Conservation (phyloP, 176 grass and related monocot species). For the Oryza meyeriana region DNA sequence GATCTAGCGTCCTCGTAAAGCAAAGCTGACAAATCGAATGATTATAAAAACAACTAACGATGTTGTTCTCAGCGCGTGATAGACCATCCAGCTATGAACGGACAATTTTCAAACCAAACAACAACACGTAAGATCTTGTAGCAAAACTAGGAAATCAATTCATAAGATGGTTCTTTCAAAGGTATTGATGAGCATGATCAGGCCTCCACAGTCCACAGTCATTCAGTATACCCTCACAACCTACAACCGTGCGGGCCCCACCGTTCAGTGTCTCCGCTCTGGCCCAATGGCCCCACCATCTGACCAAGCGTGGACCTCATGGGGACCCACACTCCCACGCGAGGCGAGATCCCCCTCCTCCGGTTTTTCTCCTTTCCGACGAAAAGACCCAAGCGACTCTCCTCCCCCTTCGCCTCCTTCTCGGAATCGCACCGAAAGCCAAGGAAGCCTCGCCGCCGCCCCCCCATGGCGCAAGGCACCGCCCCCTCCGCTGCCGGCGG, state of each 20-base stretch:
- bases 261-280: background rate
- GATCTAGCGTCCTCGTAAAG: too few relatives aligned
- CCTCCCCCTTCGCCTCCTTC: constrained; percentile 20
- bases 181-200: too few relatives aligned
- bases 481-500: constrained; percentile 33
- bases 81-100: too few relatives aligned
- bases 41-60: too few relatives aligned
- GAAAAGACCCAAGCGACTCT: background rate
- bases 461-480: constrained; percentile 42
- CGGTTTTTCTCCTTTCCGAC: constrained; percentile 12
- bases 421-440: constrained; percentile 28
- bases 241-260: background rate
- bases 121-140: too few relatives aligned
- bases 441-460: background rate
- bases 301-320: constrained; percentile 28
- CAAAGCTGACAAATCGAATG: too few relatives aligned
- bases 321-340: background rate
- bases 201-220: background rate
- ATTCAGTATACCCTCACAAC: too few relatives aligned
- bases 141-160: too few relatives aligned
- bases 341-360: constrained; percentile 17
- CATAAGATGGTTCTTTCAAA: too few relatives aligned
- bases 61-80: too few relatives aligned
- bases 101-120: too few relatives aligned
- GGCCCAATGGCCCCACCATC: background rate